These are phyloP conservation scores for Nitzschia sp. DNA, from an alignment of 108 stramenopile species.

Conservation along the genomic window DNA sequence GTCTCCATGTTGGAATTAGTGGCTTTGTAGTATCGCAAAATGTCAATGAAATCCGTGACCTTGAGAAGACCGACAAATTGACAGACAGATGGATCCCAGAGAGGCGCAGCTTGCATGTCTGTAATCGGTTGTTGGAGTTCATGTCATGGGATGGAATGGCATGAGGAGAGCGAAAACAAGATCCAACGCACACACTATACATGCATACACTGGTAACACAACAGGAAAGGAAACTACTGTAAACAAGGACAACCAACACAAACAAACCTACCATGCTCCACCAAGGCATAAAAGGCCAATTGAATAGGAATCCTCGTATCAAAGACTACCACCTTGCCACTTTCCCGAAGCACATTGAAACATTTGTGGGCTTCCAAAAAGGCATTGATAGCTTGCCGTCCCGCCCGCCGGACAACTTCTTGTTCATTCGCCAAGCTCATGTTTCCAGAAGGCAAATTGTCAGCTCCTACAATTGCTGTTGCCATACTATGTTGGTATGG, in stretches of 20 bases:
- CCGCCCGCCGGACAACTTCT: slow-evolving; percentile 75
- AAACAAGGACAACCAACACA: neutral
- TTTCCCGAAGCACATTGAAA: slow-evolving; percentile 69
- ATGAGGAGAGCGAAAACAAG: too few relatives aligned
- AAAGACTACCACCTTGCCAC: slow-evolving; percentile 95
- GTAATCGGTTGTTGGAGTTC: neutral
- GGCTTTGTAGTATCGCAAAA: slow-evolving; percentile 77
- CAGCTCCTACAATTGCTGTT: slow-evolving; percentile 16
- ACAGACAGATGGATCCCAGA: slow-evolving; percentile 88
- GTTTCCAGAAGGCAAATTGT: slow-evolving; percentile 31
- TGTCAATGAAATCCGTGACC: slow-evolving; percentile 95
- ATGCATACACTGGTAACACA: too few relatives aligned
- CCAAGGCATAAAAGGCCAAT: slow-evolving; percentile 96
- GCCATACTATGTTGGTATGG: neutral
- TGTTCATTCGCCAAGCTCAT: slow-evolving; percentile 53
- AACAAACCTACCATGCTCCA: slow-evolving; percentile 92
- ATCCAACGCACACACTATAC: too few relatives aligned
- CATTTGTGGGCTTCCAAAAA: slow-evolving; percentile 78
- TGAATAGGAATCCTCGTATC: slow-evolving; percentile 96
- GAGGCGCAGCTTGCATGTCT: slow-evolving; percentile 93
- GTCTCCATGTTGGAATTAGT: slow-evolving; percentile 60
- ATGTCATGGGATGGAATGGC: too few relatives aligned
- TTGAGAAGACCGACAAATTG: slow-evolving; percentile 93
- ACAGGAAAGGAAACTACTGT: too few relatives aligned
- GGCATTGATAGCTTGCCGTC: slow-evolving; percentile 70